Evolutionary conservation across 495 filamentous ascomycete genomes (phyloP), one percentile per base, ranked within the genome.

Genomic region (Chlorociboria aeruginascens): DNA sequence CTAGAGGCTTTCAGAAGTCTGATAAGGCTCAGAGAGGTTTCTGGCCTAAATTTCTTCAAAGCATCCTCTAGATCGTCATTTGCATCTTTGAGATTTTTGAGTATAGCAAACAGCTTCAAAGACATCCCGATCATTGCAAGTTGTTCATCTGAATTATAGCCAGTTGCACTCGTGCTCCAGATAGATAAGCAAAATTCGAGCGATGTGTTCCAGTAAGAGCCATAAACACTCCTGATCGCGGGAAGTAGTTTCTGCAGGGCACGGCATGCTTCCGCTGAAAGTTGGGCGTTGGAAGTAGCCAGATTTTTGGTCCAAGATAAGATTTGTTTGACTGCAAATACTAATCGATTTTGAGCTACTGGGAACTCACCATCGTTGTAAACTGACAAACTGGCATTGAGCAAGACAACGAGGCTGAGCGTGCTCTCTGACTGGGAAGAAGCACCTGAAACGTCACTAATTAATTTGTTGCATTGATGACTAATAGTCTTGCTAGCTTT

Each of bases 41-140:
- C 56, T 9, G 61, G 52, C 13, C 69, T 66, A 11, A 66, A 69
- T 20, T 77, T 71, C 20, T 67, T 66, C 67, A 87, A 78, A 3
- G 76, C 76, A 53, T 98, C 89, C 8, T 78, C 63, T 3, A 94
- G 73, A 60, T 97, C 90, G 58, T 96, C 89, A 57, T 96, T 96
- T 14, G 78, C 65, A 6, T 86, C 82, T 28, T 69, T 29, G 8
- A 54, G 13, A 9, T 45, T 50, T 20, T 34, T 38, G 9, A 57
- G 34, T 1, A 51, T 49, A 3, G 40, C 46, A 46, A 84, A 78
- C 0, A 99, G 72, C 57, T 81, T 82, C 46, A 96, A 67, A 0
- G 83, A 85, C 17, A 82, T 70, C 38, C 83, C 68, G 8, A 86
- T 63, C 29, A 80, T 68, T 0, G 86, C 74, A 3, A 93, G 49